phyloP scores from a whole-genome alignment of 345 rosid genomes.

The Eutrema japonicum region DNA sequence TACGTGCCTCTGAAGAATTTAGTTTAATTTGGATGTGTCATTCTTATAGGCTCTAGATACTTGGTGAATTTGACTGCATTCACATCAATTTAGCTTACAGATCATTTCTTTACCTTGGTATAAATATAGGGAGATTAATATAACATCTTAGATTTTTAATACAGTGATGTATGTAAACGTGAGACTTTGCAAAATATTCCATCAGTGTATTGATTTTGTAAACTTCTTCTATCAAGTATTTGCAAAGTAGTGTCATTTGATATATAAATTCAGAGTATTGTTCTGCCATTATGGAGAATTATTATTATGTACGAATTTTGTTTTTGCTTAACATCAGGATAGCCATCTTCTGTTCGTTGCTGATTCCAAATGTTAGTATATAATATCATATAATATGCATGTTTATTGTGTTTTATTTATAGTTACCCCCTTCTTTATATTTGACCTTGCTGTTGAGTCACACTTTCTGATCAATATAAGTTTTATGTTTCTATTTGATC shows the following conservation, averaged over 20 bases:
- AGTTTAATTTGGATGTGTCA: neutral
- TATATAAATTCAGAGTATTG: neutral
- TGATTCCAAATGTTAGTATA: neutral
- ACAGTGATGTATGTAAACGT: neutral
- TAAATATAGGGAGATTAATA: neutral
- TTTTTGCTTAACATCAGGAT: neutral
- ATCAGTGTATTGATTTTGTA: neutral
- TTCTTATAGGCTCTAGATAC: neutral
- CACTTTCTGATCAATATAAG: constrained; percentile 24
- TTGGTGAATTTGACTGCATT: constrained; percentile 14
- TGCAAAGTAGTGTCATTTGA: neutral
- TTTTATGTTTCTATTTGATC: constrained; percentile 22
- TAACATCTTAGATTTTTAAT: neutral
- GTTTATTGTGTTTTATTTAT: neutral
- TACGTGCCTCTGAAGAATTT: neutral
- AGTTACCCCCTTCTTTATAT: neutral
- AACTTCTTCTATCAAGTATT: neutral
- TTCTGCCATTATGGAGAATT: neutral
- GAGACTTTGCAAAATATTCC: neutral
- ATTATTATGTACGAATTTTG: neutral
- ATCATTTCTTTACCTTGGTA: neutral
- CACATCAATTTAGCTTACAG: neutral
- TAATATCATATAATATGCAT: neutral
- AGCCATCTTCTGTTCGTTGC: neutral
- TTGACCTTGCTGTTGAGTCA: constrained; percentile 4